Evolutionary conservation across 2,329 filamentous ascomycete species (phyloP).

Genomic region (Verticillium nonalfalfae): DNA sequence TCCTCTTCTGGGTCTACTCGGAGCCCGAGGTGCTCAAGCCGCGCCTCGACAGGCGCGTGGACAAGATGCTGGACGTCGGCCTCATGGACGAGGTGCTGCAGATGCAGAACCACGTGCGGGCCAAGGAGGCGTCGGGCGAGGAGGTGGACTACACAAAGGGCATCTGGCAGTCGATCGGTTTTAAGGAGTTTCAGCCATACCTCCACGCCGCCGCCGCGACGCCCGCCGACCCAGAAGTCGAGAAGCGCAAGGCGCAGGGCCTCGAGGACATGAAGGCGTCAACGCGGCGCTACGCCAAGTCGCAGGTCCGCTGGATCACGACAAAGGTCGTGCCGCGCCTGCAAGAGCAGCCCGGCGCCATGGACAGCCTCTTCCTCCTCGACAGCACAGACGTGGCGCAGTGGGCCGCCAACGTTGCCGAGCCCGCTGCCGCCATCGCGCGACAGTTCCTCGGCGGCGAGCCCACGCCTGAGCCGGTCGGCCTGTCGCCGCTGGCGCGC

Average conservation of each 20-base stretch:
- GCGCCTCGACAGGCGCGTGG: constrained; percentile 71
- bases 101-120: constrained; percentile 33
- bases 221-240: constrained; percentile 30
- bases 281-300: constrained; percentile 81
- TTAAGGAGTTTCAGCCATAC: constrained; percentile 81
- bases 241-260: constrained; percentile 48
- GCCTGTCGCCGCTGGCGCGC: constrained; percentile 39
- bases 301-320: constrained; percentile 82
- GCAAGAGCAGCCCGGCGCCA: constrained; percentile 41
- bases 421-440: constrained; percentile 57
- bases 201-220: constrained; percentile 38
- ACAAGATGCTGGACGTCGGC: constrained; percentile 67
- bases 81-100: constrained; percentile 42
- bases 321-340: constrained; percentile 72
- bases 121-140: constrained; percentile 34
- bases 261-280: constrained; percentile 74
- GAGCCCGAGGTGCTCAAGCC: constrained; percentile 59
- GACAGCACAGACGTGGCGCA: constrained; percentile 65
- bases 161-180: constrained; percentile 96
- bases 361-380: constrained; percentile 65
- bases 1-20: constrained; percentile 86
- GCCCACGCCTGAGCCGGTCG: constrained; percentile 42
- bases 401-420: constrained; percentile 60
- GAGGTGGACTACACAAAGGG: constrained; percentile 68
- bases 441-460: constrained; percentile 54